Evolutionary conservation across 441 rosid genomes (phyloP).

Genomic region (Arabidopsis lyrata): DNA sequence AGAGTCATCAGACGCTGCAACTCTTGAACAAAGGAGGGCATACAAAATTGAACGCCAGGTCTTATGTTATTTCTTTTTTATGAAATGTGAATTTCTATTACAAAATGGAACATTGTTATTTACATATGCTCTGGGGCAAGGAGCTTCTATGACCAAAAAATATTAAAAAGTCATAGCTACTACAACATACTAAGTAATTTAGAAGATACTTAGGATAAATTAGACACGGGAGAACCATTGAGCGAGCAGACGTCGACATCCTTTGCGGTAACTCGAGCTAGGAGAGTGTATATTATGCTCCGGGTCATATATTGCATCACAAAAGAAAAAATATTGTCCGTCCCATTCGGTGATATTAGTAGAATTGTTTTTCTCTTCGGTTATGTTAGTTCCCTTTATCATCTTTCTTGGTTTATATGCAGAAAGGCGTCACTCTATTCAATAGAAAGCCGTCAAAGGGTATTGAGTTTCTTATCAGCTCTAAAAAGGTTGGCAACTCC

Average conservation of each 20-base stretch:
- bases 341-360: neutral
- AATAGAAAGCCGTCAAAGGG: conserved; percentile 98
- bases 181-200: no score
- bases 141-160: no score
- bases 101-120: no score
- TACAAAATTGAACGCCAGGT: conserved; percentile 99
- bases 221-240: no score
- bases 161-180: no score
- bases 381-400: conserved; percentile 41
- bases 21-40: conserved; percentile 92
- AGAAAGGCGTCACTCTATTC: conserved; percentile 91
- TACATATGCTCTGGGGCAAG: no score
- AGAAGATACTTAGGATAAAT: no score
- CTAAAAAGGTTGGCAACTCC: conserved; percentile 76
- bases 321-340: conserved; percentile 13
- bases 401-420: conserved; percentile 53
- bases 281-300: neutral
- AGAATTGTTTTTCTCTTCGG: neutral
- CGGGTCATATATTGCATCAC: conserved; percentile 63
- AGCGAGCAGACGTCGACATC: no score
- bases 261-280: no score
- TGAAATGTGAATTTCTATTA: no score
- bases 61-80: conserved; percentile 12
- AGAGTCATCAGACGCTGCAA: conserved; percentile 84
- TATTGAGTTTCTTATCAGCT: conserved; percentile 81